phyloP scores from a whole-genome alignment of 192 early-diverging fungal genomes.

The Spinellus fusiger region DNA sequence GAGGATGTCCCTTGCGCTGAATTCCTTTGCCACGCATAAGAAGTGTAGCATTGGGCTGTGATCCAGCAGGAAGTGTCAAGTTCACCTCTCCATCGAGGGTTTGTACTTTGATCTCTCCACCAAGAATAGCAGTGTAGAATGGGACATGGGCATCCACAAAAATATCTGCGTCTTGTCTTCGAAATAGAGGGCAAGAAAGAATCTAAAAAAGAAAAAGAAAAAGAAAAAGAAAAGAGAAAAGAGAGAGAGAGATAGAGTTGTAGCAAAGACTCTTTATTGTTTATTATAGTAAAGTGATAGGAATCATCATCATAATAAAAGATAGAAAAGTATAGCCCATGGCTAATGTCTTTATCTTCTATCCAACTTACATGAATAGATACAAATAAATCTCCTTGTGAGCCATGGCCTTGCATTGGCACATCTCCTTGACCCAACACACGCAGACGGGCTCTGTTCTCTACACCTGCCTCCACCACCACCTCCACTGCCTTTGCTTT shows the following conservation, averaged over 20 bases:
- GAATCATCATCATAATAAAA: neutral
- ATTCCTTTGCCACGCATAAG: slow-evolving; percentile 76
- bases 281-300: neutral
- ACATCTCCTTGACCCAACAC: slow-evolving; percentile 78
- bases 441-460: slow-evolving; percentile 74
- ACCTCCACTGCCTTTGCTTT: slow-evolving; percentile 67
- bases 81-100: slow-evolving; percentile 97
- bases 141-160: slow-evolving; percentile 72
- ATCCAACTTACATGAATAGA: slow-evolving; percentile 53
- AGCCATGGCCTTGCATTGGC: slow-evolving; percentile 66
- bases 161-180: slow-evolving; percentile 76
- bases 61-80: slow-evolving; percentile 75
- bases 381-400: slow-evolving; percentile 82
- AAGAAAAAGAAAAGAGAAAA: slow-evolving; percentile 30
- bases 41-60: slow-evolving; percentile 86
- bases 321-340: neutral
- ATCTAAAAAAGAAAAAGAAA: too few relatives aligned
- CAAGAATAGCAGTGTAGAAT: slow-evolving; percentile 81
- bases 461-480: slow-evolving; percentile 81
- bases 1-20: slow-evolving; percentile 40
- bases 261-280: too few relatives aligned
- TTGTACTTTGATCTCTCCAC: slow-evolving; percentile 79
- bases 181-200: slow-evolving; percentile 62
- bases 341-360: neutral
- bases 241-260: too few relatives aligned